Conservation (phyloP, 1,139 yeast species). For the Candida freyschussii region DNA sequence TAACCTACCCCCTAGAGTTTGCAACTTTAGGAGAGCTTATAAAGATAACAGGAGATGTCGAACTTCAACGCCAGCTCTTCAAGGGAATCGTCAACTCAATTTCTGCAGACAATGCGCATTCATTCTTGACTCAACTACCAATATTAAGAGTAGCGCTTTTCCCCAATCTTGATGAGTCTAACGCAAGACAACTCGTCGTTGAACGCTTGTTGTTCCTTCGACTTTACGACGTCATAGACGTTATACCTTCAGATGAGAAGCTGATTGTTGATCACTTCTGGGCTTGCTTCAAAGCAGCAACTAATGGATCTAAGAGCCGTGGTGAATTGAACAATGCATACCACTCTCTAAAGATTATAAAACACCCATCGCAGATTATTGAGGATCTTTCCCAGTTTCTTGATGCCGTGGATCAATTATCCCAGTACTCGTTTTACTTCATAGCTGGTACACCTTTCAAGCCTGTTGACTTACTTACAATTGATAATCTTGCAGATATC, state of each 20-base stretch:
- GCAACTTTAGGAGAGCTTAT: slow-evolving; percentile 7
- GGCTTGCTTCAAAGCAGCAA: slow-evolving; percentile 47
- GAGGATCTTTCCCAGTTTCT: slow-evolving; percentile 34
- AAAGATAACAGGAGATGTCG: slow-evolving; percentile 2
- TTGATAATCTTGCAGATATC: slow-evolving; percentile 30
- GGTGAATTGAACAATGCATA: slow-evolving; percentile 43
- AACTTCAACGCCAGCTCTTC: slow-evolving; percentile 7
- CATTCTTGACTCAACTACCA: slow-evolving; percentile 6
- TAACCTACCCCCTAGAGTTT: slow-evolving; percentile 10
- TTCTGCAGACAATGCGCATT: slow-evolving; percentile 7
- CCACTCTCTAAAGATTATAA: slow-evolving; percentile 36
- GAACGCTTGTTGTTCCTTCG: slow-evolving; percentile 38
- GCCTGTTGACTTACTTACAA: slow-evolving; percentile 32
- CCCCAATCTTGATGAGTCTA: slow-evolving; percentile 22
- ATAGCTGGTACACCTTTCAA: slow-evolving; percentile 34
- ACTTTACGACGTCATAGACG: slow-evolving; percentile 32
- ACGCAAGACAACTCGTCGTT: slow-evolving; percentile 31
- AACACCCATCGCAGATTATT: slow-evolving; percentile 33
- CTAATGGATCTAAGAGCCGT: slow-evolving; percentile 42
- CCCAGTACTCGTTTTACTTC: slow-evolving; percentile 34
- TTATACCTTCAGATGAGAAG: slow-evolving; percentile 19
- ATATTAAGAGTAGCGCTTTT: slow-evolving; percentile 27
- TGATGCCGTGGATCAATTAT: slow-evolving; percentile 31
- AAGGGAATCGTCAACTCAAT: slow-evolving; percentile 4
- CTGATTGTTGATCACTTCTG: slow-evolving; percentile 40